phyloP scores from a whole-genome alignment of 176 grass and related monocot species.

The Triticum urartu region DNA sequence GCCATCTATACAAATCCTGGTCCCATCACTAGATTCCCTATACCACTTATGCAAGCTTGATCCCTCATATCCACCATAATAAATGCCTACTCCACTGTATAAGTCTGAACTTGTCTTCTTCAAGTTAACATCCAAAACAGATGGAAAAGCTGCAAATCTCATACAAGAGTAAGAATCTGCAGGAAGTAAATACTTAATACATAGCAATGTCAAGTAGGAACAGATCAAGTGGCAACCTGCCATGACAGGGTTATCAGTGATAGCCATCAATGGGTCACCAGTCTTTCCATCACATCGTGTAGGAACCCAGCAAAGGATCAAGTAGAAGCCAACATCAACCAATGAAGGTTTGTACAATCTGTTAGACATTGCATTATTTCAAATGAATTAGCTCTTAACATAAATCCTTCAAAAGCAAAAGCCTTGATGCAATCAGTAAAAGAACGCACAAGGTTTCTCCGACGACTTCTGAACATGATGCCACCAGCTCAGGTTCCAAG shows the following conservation, averaged over 20 bases:
- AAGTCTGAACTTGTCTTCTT: conserved; percentile 55
- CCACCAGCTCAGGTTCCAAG: conserved; percentile 52
- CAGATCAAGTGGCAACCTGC: conserved; percentile 60
- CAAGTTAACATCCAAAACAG: conserved; percentile 78
- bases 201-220: conserved; percentile 12
- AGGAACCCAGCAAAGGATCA: conserved; percentile 81
- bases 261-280: conserved; percentile 59
- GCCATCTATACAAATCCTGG: conserved; percentile 49
- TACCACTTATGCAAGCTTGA: conserved; percentile 88
- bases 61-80: conserved; percentile 98
- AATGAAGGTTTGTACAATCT: conserved; percentile 80
- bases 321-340: conserved; percentile 78
- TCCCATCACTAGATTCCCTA: conserved; percentile 82
- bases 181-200: conserved; percentile 18
- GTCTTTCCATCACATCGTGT: conserved; percentile 79
- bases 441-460: conserved; percentile 70
- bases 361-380: conserved; percentile 44
- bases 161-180: conserved; percentile 30
- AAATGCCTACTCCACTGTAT: conserved; percentile 68
- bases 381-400: conserved; percentile 3
- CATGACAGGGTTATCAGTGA: conserved; percentile 68
- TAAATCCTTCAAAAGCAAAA: conserved; percentile 23
- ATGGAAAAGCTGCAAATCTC: conserved; percentile 63
- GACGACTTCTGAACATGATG: conserved; percentile 50
- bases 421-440: conserved; percentile 21